Evolutionary conservation across 495 filamentous ascomycete genomes (phyloP).

Genomic region (Penicillium flavigenum): DNA sequence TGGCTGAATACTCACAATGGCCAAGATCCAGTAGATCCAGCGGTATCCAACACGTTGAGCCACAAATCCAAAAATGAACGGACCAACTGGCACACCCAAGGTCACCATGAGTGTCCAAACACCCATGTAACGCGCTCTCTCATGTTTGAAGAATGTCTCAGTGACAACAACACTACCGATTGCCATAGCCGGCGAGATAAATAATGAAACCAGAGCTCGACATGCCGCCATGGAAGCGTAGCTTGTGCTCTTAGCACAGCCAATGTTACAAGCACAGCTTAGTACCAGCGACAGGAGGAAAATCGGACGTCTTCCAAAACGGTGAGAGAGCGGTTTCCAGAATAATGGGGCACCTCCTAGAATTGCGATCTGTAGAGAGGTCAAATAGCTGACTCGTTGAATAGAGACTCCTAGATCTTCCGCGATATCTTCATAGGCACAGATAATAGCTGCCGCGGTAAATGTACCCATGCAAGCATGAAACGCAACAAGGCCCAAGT

Average conservation of each 20-base stretch:
- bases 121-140: constrained; percentile 53
- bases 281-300: constrained; percentile 49
- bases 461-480: constrained; percentile 60
- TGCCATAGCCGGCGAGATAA: constrained; percentile 54
- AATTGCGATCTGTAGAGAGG: constrained; percentile 52
- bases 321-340: constrained; percentile 56
- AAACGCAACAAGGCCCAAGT: constrained; percentile 54
- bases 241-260: constrained; percentile 43
- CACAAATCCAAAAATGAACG: constrained; percentile 53
- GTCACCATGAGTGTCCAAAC: constrained; percentile 56
- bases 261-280: constrained; percentile 47
- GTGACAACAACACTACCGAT: constrained; percentile 55
- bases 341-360: constrained; percentile 52
- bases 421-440: constrained; percentile 50
- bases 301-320: constrained; percentile 53
- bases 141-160: constrained; percentile 52
- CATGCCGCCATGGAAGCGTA: constrained; percentile 48
- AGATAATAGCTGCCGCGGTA: constrained; percentile 53
- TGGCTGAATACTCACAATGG: constrained; percentile 40
- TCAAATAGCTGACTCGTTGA: constrained; percentile 50
- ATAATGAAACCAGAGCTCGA: constrained; percentile 52
- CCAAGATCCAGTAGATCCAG: constrained; percentile 45
- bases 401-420: constrained; percentile 44
- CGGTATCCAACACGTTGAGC: constrained; percentile 43
- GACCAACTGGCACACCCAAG: constrained; percentile 51